These are phyloP conservation scores for Oenanthe sinensis DNA, from an alignment of 129 eudicot genomes.

Conservation along the genomic window DNA sequence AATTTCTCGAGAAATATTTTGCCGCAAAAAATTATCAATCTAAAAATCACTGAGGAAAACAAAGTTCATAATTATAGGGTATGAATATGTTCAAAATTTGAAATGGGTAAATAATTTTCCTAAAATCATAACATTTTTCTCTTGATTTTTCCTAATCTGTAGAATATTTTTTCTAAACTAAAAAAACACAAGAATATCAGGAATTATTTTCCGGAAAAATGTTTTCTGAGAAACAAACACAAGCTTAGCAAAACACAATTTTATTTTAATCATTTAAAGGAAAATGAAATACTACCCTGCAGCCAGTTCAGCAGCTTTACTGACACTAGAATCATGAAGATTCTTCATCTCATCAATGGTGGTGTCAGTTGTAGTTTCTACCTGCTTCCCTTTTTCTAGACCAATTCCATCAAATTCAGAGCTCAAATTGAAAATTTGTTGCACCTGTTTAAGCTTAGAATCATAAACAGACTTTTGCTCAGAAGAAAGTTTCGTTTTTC, in stretches of 20 bases:
- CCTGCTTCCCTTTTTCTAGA: conserved; percentile 71
- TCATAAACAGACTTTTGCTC: conserved; percentile 72
- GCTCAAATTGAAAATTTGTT: conserved; percentile 58
- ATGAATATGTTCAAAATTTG: neutral
- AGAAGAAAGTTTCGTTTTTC: conserved; percentile 72
- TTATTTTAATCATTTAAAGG: neutral
- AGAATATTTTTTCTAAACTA: neutral
- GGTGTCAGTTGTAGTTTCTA: conserved; percentile 41
- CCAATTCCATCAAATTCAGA: conserved; percentile 45
- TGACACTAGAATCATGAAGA: conserved; percentile 75
- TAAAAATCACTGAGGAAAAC: neutral
- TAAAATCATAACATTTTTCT: neutral
- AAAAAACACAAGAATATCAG: neutral
- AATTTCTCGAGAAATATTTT: neutral
- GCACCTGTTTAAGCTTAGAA: conserved; percentile 86
- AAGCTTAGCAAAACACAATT: neutral
- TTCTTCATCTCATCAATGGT: conserved; percentile 58
- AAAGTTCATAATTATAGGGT: neutral
- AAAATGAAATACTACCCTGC: conserved; percentile 54
- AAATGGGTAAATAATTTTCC: neutral
- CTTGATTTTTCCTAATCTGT: neutral
- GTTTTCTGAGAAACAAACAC: neutral
- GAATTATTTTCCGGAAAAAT: neutral
- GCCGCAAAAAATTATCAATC: neutral
- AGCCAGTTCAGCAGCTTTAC: conserved; percentile 92